Base-by-base conservation (phyloP, 768 basidiomycete genomes). In the Pholiota molesta region DNA sequence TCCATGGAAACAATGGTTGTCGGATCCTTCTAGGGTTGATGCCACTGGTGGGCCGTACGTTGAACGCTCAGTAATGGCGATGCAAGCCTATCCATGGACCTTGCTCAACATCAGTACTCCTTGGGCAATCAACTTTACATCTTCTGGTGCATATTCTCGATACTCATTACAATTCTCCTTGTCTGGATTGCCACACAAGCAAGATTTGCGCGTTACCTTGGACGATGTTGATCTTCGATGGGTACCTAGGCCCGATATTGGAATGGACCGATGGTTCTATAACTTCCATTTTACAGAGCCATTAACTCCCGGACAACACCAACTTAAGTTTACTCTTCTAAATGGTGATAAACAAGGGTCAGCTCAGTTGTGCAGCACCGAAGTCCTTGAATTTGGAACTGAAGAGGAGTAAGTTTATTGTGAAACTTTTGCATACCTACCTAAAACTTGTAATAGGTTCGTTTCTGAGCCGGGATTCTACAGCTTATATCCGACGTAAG, bases 21-120 rank as follows among this genome's bases (percentile, higher is more conserved):
- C 84, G 16, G 61, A 75, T 29, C 59, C 69, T 35, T 68, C 73
- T 5, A 61, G 65, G 37, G 39, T 60, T 1, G 57, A 65, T 26
- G 52, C 61, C 17, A 7, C 45, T 29, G 66, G 66, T 5, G 58
- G 52, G 5, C 72, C 75, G 3, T 83, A 82, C 9, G 75, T 86
- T 28, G 89, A 93, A 69, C 87, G 88, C 40, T 86, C 88, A 0
- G 81, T 84, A 2, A 92, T 92, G 88, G 86, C 89, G 0, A 74
- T 91, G 72, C 92, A 92, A 64, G 79, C 73, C 13, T 93, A 94
- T 69, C 83, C 91, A 0, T 93, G 92, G 91, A 83, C 86, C 7
- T 70, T 91, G 59, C 83, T 93, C 29, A 88, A 91, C 64, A 79
- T 78, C 0, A 80, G 81, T 26, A 71, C 74, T 10, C 78, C 89